Percentiles rank a stretch among this genome's conserved stretches.
phyloP scores from a whole-genome alignment of 2,329 filamentous ascomycete genomes.

The Alternaria atra region DNA sequence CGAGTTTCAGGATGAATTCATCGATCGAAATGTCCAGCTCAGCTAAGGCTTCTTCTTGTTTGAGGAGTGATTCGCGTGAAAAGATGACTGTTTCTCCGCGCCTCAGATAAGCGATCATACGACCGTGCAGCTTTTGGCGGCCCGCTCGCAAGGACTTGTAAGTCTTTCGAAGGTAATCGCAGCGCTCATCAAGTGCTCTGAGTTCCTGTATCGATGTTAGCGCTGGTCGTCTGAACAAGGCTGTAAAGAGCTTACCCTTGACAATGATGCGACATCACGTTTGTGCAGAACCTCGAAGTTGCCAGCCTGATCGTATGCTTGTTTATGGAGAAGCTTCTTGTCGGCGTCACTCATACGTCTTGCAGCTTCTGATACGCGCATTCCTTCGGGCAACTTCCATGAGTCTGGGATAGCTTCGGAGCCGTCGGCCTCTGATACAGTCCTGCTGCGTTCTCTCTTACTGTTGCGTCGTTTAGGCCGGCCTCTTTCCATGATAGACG shows the following conservation, averaged over 20 bases:
- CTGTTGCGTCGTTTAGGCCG: slow-evolving; percentile 44
- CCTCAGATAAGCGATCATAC: slow-evolving; percentile 80
- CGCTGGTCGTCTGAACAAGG: not conserved
- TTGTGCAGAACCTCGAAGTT: slow-evolving; percentile 54
- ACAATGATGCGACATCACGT: slow-evolving; percentile 60
- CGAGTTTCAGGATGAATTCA: slow-evolving; percentile 82
- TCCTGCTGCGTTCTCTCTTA: slow-evolving; percentile 45
- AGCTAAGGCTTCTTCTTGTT: slow-evolving; percentile 80
- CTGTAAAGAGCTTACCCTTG: slow-evolving; percentile 59
- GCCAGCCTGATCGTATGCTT: slow-evolving; percentile 51
- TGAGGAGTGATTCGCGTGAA: slow-evolving; percentile 77
- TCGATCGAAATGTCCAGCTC: slow-evolving; percentile 82
- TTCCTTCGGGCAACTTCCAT: slow-evolving; percentile 50
- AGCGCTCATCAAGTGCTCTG: slow-evolving; percentile 77
- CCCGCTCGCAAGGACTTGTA: slow-evolving; percentile 79
- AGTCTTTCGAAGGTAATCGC: slow-evolving; percentile 79
- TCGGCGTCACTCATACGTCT: slow-evolving; percentile 46
- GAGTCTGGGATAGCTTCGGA: slow-evolving; percentile 37
- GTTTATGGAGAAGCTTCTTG: slow-evolving; percentile 49
- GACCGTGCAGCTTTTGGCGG: slow-evolving; percentile 76
- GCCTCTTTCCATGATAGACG: slow-evolving; percentile 51
- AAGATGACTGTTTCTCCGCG: slow-evolving; percentile 75
- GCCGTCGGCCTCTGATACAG: slow-evolving; percentile 45
- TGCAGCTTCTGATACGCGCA: slow-evolving; percentile 48
- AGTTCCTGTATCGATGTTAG: slow-evolving; percentile 67